phyloP scores from a whole-genome alignment of 2,329 filamentous ascomycete genomes.

The Aspergillus intermedius region DNA sequence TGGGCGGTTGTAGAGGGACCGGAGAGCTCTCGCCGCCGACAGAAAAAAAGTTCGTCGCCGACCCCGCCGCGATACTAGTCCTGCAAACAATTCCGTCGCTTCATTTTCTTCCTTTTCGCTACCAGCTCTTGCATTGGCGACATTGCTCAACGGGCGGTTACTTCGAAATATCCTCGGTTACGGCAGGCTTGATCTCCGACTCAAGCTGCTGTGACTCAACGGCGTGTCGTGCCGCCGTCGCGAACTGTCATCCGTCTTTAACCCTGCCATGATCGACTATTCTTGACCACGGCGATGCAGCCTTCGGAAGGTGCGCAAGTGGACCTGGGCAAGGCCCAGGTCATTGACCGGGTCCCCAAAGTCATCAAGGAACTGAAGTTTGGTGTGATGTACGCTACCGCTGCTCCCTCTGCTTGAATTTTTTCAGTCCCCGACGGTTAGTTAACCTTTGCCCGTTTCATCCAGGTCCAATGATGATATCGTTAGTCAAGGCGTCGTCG shows the following conservation, averaged over 20 bases:
- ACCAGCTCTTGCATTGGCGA: background rate
- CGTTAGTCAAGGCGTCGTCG: slow-evolving; percentile 87
- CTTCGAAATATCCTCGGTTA: background rate
- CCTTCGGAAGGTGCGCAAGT: slow-evolving; percentile 41
- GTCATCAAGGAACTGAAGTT: slow-evolving; percentile 91
- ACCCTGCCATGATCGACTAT: slow-evolving; percentile 29
- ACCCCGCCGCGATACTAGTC: slow-evolving; percentile 17
- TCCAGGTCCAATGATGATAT: slow-evolving; percentile 82
- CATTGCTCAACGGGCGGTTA: too few species aligned
- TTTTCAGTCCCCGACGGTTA: background rate
- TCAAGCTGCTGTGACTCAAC: background rate
- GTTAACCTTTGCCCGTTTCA: slow-evolving; percentile 3
- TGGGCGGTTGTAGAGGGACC: too few species aligned
- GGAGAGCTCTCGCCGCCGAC: too few species aligned
- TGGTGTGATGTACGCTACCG: slow-evolving; percentile 66
- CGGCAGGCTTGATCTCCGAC: background rate
- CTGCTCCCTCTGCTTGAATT: background rate
- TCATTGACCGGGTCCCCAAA: slow-evolving; percentile 81
- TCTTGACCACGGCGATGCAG: slow-evolving; percentile 34
- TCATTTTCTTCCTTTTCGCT: slow-evolving; percentile 2
- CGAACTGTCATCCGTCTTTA: slow-evolving; percentile 17
- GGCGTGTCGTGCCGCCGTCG: slow-evolving; percentile 12
- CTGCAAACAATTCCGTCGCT: slow-evolving; percentile 9
- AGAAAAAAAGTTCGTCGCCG: slow-evolving; percentile 17
- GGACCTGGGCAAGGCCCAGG: slow-evolving; percentile 67